Conservation (phyloP, 163 green algal genomes). For the Picocystis sp. region DNA sequence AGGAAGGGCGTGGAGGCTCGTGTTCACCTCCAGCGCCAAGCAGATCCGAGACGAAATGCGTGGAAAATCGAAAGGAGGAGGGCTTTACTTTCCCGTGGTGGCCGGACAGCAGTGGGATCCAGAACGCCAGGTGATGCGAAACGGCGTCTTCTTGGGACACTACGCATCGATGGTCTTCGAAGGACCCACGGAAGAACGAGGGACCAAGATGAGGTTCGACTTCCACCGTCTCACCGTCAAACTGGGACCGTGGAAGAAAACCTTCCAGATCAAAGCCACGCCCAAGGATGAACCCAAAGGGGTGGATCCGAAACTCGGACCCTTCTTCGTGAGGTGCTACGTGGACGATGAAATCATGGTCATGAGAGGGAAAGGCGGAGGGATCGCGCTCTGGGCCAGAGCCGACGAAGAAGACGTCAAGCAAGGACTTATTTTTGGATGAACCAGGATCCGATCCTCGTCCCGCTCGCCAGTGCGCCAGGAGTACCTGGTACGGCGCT, state of each 20-base stretch:
- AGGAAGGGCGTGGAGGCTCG: conserved; percentile 28
- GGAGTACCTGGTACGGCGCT: too few species aligned
- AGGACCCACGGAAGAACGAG: conserved; percentile 33
- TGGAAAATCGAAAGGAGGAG: conserved; percentile 19
- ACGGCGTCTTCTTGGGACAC: conserved; percentile 50
- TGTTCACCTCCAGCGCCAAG: conserved; percentile 36
- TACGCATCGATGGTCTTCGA: conserved; percentile 41
- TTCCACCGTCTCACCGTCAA: conserved; percentile 38
- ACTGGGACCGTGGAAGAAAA: conserved; percentile 30
- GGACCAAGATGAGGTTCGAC: conserved; percentile 38
- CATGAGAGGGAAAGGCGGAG: conserved; percentile 29
- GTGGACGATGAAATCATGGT: conserved; percentile 29
- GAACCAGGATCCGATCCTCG: too few species aligned
- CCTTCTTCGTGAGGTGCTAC: conserved; percentile 42
- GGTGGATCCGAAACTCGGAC: conserved; percentile 20
- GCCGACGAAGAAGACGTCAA: too few species aligned
- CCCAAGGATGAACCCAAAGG: conserved; percentile 22
- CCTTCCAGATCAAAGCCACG: conserved; percentile 20
- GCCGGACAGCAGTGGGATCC: conserved; percentile 43
- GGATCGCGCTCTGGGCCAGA: conserved; percentile 32
- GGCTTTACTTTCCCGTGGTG: conserved; percentile 36
- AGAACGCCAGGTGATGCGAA: conserved; percentile 30
- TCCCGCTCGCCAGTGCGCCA: too few species aligned
- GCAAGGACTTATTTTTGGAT: too few species aligned
- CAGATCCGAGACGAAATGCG: conserved; percentile 28